Evolutionary conservation across 2,329 filamentous ascomycete genomes (phyloP), one percentile per base, ranked within the genome.

Genomic region (Calonectria henricotiae): DNA sequence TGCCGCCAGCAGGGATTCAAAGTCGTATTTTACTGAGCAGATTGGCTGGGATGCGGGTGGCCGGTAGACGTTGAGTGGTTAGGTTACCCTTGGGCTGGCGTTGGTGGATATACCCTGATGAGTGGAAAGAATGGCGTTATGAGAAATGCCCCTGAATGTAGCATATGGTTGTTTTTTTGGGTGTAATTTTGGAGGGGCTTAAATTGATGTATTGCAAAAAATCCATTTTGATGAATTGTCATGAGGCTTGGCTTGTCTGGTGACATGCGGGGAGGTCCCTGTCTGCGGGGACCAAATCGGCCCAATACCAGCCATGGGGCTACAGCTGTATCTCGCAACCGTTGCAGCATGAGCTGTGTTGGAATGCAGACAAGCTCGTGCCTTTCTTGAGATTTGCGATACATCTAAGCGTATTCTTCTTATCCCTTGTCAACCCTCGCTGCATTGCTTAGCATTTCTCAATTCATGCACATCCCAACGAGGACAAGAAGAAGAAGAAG

Each of bases 61-160:
- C 51, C 32, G 20, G 12, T 55, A 27, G 60, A 49, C 43, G 62
- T 27, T 37, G 51, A 4, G 17, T 37, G 51, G 32, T 55, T 55
- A 20, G 51, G 51, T 32, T 58, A 32, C 11, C 35, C 32, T 39
- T 58, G 51, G 35, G 51, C 20, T 58, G 51, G 51, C 37, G 51
- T 58, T 58, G 32, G 51, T 58, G 51, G 51, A 58, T 58, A 58
- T 58, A 58, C 51, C 51, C 51, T n/a, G 51, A 58, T 58, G 35
- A 39, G 51, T 39, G 51, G 51, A 37, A 58, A 58, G 39, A 58
- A 58, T 58, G 51, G 51, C 51, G 51, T 58, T 58, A 58, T 58
- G 51, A 58, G 51, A 58, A 58, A 58, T 58, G 51, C 51, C 51
- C 51, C 51, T 58, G 2, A 37, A 30, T 58, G 35, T 37, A 37